phyloP scores from a whole-genome alignment of 768 basidiomycete genomes.

The Terana coerulea region DNA sequence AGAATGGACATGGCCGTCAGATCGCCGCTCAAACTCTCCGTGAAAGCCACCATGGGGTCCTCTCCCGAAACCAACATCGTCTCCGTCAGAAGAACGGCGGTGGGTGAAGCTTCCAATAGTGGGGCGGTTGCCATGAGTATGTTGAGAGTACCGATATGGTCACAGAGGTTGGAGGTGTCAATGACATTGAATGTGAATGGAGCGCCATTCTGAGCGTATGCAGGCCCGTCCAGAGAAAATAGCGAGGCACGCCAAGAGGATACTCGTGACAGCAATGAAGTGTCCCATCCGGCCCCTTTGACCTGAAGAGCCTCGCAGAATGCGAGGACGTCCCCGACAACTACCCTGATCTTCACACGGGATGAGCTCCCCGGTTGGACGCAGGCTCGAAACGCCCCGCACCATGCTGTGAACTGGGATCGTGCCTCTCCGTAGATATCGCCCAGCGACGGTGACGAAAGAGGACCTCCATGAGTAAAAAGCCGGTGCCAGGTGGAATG shows the following conservation, averaged over 20 bases:
- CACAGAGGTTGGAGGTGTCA: conserved; percentile 21
- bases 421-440: not conserved
- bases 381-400: conserved; percentile 1
- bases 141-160: conserved; percentile 21
- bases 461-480: not conserved
- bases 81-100: conserved; percentile 17
- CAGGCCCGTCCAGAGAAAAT: conserved; percentile 12
- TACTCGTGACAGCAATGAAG: not conserved
- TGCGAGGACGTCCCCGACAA: conserved; percentile 16
- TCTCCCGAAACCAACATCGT: conserved; percentile 11
- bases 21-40: conserved; percentile 32
- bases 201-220: conserved; percentile 10
- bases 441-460: not conserved
- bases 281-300: not conserved
- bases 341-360: conserved; percentile 9
- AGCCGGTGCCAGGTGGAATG: conserved; percentile 39
- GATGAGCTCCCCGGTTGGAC: too few relatives aligned
- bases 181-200: conserved; percentile 20
- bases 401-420: conserved; percentile 11
- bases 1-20: conserved; percentile 37
- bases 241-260: conserved; percentile 7
- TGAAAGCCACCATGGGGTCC: conserved; percentile 30
- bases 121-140: conserved; percentile 15
- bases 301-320: conserved; percentile 8
- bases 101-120: conserved; percentile 7